Evolutionary conservation across 73 alveolate species (phyloP), one percentile per base, ranked within the genome.

Genomic region (Diophrys sp.): DNA sequence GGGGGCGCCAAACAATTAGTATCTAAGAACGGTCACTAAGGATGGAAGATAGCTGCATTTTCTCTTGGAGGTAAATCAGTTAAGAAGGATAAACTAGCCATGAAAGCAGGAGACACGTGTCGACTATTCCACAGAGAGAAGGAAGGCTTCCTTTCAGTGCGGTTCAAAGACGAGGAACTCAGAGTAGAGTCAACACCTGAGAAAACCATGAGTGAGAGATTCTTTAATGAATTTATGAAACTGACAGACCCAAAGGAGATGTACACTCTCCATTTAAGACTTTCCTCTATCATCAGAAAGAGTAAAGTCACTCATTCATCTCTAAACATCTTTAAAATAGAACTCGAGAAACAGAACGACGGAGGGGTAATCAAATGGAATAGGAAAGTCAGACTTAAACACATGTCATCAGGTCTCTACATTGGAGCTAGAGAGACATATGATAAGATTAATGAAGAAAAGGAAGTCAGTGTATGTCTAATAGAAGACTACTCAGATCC

Each of bases 121-220:
- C 1, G 75, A 31, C 75, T 68, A 44, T 68, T 68, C 24, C 75
- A 68, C 24, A 68, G 75, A 29, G 75, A 68, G 29, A 68, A 24
- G 24, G 75, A 68, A 68, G 75, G 75, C 24, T 68, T 68, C 75
- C 18, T 68, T 29, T 68, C 75, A 11, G 29, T 68, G 56, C 23
- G 75, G 29, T 68, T 2, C 55, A 28, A 68, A n/a, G 75, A 68
- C 24, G 56, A 26, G 2, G 23, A 68, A 26, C 24, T 25, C 23
- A 68, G 75, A 68, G 34, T 68, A 2, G 34, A 25, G 25, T 68
- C 75, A 18, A 23, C 75, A 68, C 23, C 18, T 25, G 54, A 68
- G 2, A 18, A 5, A 5, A 25, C 75, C 1, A 5, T 29, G 25
- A 68, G 56, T 25, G 75, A 68, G 26, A 28, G 5, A 14, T 5